These are phyloP conservation scores for Mitragyna speciosa DNA, from an alignment of 257 asterid species.

Conservation along the genomic window DNA sequence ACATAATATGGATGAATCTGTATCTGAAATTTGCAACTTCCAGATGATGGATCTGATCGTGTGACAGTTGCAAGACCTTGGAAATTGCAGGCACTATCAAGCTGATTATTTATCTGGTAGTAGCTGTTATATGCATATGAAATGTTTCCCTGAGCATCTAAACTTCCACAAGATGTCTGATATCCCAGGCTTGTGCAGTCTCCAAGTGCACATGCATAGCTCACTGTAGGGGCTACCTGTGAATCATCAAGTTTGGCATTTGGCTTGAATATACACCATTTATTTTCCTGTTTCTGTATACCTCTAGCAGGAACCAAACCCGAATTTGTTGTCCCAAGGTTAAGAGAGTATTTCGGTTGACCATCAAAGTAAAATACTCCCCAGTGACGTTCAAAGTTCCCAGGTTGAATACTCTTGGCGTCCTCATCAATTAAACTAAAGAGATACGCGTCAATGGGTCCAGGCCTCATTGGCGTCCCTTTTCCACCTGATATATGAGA, in stretches of 20 bases:
- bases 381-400: constrained; percentile 85
- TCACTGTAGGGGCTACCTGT: constrained; percentile 56
- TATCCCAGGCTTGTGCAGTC: constrained; percentile 80
- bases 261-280: constrained; percentile 75
- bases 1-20: constrained; percentile 59
- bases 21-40: constrained; percentile 55
- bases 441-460: constrained; percentile 65
- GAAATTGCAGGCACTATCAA: constrained; percentile 62
- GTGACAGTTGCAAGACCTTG: constrained; percentile 60
- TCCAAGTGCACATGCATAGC: constrained; percentile 67
- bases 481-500: constrained; percentile 51
- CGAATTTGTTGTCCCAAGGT: constrained; percentile 60
- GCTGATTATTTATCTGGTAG: constrained; percentile 69
- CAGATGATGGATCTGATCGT: constrained; percentile 62
- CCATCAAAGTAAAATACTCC: constrained; percentile 66
- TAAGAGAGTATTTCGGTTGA: constrained; percentile 56
- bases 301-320: constrained; percentile 48
- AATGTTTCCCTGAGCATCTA: constrained; percentile 56
- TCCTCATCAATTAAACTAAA: constrained; percentile 82
- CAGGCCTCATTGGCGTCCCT: constrained; percentile 81
- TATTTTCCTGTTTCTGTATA: constrained; percentile 42
- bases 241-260: constrained; percentile 42
- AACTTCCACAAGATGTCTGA: constrained; percentile 58
- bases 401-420: constrained; percentile 73
- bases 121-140: constrained; percentile 80